A percentile compares a stretch with the other conserved stretches of the same genome.
phyloP scores from a whole-genome alignment of 2,329 filamentous ascomycete species.

The Colletotrichum chrysophilum region DNA sequence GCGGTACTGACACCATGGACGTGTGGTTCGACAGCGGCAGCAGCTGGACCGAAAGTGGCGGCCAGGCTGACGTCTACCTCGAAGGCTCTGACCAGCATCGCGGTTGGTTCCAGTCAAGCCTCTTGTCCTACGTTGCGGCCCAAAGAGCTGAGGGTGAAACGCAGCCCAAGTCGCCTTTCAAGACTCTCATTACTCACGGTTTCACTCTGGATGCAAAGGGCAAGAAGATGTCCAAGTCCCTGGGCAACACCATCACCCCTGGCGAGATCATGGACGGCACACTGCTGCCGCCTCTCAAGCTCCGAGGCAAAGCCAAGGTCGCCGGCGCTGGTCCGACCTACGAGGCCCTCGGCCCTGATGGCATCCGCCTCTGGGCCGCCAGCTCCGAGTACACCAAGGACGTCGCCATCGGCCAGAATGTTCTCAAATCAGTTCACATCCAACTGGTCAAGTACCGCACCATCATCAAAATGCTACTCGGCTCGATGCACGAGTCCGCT shows the following conservation, averaged over 20 bases:
- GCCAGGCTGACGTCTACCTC: conserved; percentile 82
- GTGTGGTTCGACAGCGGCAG: conserved; percentile 99
- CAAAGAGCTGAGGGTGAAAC: conserved; percentile 44
- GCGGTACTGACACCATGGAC: conserved; percentile 96
- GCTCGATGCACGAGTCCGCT: conserved; percentile 67
- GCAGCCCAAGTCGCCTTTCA: conserved; percentile 70
- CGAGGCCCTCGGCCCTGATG: conserved; percentile 84
- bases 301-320: conserved; percentile 57
- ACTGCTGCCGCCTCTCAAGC: conserved; percentile 72
- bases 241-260: conserved; percentile 87
- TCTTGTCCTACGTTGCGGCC: conserved; percentile 82
- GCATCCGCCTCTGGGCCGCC: conserved; percentile 87
- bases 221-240: conserved; percentile 98
- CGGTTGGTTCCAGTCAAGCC: conserved; percentile 97
- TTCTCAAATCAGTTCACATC: conserved; percentile 78
- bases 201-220: conserved; percentile 89
- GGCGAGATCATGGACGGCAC: conserved; percentile 85
- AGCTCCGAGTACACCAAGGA: conserved; percentile 92
- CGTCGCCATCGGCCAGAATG: conserved; percentile 78
- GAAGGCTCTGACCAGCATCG: conserved; percentile 97
- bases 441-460: conserved; percentile 86
- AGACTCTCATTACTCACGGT: conserved; percentile 90
- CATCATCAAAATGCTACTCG: conserved; percentile 89
- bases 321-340: conserved; percentile 44
- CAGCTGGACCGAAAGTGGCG: conserved; percentile 74